Percentiles rank a stretch among this genome's conserved stretches.
Conservation (phyloP, 176 grass and related monocot species). For the Panicum miliaceum region DNA sequence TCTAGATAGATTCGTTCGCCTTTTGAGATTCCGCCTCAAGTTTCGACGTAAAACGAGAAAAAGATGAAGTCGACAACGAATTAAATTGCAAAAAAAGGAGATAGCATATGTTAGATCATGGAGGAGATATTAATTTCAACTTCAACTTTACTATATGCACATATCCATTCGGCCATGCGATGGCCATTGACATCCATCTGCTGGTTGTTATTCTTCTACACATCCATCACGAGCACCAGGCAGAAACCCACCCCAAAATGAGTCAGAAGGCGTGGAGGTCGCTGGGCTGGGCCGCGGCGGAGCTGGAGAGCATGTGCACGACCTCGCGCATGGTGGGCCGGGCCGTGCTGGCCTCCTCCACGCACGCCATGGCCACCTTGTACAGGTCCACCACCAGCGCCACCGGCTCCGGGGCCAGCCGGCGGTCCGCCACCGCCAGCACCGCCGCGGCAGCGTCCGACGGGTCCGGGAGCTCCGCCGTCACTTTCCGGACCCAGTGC, state of each 20-base stretch:
- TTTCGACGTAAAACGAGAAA: neutral
- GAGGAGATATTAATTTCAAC: neutral
- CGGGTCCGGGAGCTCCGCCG: constrained; percentile 41
- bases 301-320: constrained; percentile 78
- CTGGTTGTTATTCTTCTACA: constrained; percentile 18
- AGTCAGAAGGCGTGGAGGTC: neutral
- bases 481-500: constrained; percentile 80
- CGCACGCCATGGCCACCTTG: constrained; percentile 74
- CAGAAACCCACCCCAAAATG: neutral
- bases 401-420: constrained; percentile 51
- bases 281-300: constrained; percentile 16
- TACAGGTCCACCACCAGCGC: constrained; percentile 62
- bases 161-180: neutral
- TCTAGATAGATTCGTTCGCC: neutral
- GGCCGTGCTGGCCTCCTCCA: constrained; percentile 69
- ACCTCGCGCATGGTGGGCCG: constrained; percentile 85
- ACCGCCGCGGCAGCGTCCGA: constrained; percentile 47
- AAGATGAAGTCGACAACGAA: too few relatives aligned
- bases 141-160: constrained; percentile 37
- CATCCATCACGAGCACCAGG: neutral
- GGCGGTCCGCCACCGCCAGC: constrained; percentile 56
- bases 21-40: neutral
- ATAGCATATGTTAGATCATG: neutral
- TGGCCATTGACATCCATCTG: neutral
- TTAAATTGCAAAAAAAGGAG: neutral